These are phyloP conservation scores for Pyronema omphalodes DNA, from an alignment of 495 filamentous ascomycete genomes.

Conservation along the genomic window DNA sequence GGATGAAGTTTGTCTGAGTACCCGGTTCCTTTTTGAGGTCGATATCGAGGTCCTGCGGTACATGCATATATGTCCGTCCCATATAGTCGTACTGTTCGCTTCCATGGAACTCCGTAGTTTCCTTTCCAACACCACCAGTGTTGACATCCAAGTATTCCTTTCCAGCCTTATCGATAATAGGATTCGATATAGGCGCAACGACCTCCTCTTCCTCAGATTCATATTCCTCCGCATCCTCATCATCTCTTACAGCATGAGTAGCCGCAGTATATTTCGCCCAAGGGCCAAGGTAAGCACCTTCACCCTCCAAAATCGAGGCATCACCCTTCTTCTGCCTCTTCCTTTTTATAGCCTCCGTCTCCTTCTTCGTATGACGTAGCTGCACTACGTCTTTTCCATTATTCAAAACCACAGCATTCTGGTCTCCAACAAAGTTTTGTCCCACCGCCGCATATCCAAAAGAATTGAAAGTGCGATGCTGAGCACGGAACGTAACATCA, in stretches of 20 bases:
- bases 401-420: conserved; percentile 31
- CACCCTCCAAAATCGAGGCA: conserved; percentile 63
- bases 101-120: conserved; percentile 81
- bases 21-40: conserved; percentile 67
- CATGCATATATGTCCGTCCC: conserved; percentile 84
- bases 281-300: conserved; percentile 72
- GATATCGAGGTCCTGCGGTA: conserved; percentile 87
- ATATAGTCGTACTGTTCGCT: conserved; percentile 71
- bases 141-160: conserved; percentile 24
- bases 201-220: conserved; percentile 44
- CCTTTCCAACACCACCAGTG: conserved; percentile 34
- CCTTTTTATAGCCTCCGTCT: conserved; percentile 41
- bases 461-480: conserved; percentile 59
- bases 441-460: conserved; percentile 35
- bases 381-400: conserved; percentile 41
- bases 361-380: conserved; percentile 45
- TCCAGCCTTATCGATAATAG: conserved; percentile 24
- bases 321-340: conserved; percentile 73
- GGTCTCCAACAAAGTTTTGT: conserved; percentile 35
- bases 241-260: conserved; percentile 28
- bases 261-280: conserved; percentile 74
- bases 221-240: conserved; percentile 37
- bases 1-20: conserved; percentile 68
- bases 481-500: conserved; percentile 68
- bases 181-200: conserved; percentile 19